Base-by-base conservation (phyloP, 2,329 filamentous ascomycete species). In the Colletotrichum sidae region DNA sequence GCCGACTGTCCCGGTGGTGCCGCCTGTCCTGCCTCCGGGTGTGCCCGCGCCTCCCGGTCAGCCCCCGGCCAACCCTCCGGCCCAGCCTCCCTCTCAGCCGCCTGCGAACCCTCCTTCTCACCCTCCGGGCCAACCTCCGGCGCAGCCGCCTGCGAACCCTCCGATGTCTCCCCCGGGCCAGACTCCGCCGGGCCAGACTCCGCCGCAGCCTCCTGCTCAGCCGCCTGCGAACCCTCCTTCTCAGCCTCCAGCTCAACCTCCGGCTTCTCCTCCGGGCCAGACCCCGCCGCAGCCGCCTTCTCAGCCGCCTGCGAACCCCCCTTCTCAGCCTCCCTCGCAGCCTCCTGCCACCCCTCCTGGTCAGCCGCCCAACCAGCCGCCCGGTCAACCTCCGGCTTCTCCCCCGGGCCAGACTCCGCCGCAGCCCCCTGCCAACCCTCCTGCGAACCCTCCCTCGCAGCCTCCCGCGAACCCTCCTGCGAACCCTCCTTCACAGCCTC, bases 401-500 rank as follows among this genome's bases (percentile, higher is more conserved):
- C 54, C 59, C 0, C 37, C 39, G 2, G 17, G 47, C 10, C 58
- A 44, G 2, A 17, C 17, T 17, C 17, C 17, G 17, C 17, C 17
- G 17, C 58, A 52, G 17, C 60, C 60, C 17, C 50, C 38, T 41
- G 33, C 46, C 33, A 33, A 41, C 6, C 54, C 42, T 9, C 34
- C 62, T 7, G 33, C 55, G 12, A 50, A 49, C 10, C 55, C 60
- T 4, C 49, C 55, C 3, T 35, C 55, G 8, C 46, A 56, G 9
- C 54, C 60, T 7, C 34, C 42, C 12, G 37, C 45, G 4, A 46
- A 55, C 12, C 58, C 63, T 3, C 54, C 57, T n/a, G 49, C 50
- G 6, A 33, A 56, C 4, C 56, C 56, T 35, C 44, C 62, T 4
- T 6, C 47, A 11, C 38, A 57, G 17, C 15, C 38, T 34, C 50